Evolutionary conservation across 2,329 filamentous ascomycete genomes (phyloP), one percentile per base, ranked within the genome.

Genomic region (Nemania sp.): DNA sequence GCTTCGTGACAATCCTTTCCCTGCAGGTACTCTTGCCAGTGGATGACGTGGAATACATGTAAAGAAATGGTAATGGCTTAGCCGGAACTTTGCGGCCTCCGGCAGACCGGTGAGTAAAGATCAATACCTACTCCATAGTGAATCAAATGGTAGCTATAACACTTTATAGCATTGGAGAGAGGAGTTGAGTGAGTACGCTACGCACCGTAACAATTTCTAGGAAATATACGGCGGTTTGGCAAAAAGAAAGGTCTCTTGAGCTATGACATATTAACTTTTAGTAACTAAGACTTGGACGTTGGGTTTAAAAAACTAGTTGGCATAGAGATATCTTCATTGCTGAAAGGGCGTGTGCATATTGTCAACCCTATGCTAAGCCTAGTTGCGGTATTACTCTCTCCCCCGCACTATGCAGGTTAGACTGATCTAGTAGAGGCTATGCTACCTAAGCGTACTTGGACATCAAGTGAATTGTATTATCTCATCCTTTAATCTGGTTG

Each of bases 31-130:
- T 24, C 24, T 59, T 13, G 32, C 24, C 22, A 35, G 22, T 43
- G 22, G 20, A 59, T 41, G 20, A 29, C 38, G 24, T 27, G 22
- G 10, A 49, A 66, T 52, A 53, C 13, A 24, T 51, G 18, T 47
- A 3, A 47, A 27, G 15, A 27, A 55, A 41, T n/a, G 6, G 35
- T n/a, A 26, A 51, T 41, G 18, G 41, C 18, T 18, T 59, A 13
- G 13, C 26, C 27, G 13, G 27, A 8, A 41, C n/a, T 11, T 15
- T 27, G 35, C 22, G 11, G 38, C 5, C 22, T 49, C 47, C 43
- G 11, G 45, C 18, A 47, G 35, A 49, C 38, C 24, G 24, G 35
- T 38, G 45, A 62, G 38, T 24, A 1, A 43, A 55, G 49, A 18
- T 11, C n/a, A 20, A 49, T 51, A 35, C n/a, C 13, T 15, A 29